Conservation (phyloP, 208 protist species). For the Herpetomonas tarakana region DNA sequence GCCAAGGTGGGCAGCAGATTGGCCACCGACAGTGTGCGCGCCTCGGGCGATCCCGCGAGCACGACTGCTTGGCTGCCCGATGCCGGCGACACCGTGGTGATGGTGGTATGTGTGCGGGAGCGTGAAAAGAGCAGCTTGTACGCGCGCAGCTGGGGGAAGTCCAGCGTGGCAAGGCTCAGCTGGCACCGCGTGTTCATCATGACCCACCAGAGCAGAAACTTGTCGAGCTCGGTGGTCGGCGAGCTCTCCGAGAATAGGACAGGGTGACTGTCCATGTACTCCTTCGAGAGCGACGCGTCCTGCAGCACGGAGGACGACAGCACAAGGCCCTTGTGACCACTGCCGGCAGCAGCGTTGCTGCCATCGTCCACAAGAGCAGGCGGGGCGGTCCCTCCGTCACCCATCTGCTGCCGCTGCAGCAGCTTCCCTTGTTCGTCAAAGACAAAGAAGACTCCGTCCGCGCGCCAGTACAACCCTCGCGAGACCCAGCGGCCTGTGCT, state of each 20-base stretch:
- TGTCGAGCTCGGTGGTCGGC: constrained; percentile 42
- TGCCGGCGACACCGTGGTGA: background rate
- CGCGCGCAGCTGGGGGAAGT: constrained; percentile 30
- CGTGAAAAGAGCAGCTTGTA: constrained; percentile 12
- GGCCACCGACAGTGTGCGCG: background rate
- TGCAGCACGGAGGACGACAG: constrained; percentile 14
- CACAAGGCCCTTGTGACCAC: background rate
- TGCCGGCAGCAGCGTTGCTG: background rate
- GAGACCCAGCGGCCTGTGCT: constrained; percentile 67
- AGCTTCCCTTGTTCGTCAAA: constrained; percentile 55
- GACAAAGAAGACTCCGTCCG: constrained; percentile 68
- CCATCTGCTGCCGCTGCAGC: constrained; percentile 17
- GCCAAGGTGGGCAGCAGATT: background rate
- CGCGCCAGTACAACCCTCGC: constrained; percentile 68
- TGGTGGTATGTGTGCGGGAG: background rate
- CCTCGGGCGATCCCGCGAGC: background rate
- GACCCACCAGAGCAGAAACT: constrained; percentile 71
- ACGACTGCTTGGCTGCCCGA: background rate
- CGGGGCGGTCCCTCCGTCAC: background rate
- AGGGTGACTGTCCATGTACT: constrained; percentile 22
- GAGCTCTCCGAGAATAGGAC: constrained; percentile 38
- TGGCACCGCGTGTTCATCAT: constrained; percentile 36
- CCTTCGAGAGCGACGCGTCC: constrained; percentile 42
- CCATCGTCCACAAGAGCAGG: constrained; percentile 3
- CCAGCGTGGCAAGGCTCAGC: constrained; percentile 39